Base-by-base conservation (phyloP, 805 yeast species). In the Candida ficus region DNA sequence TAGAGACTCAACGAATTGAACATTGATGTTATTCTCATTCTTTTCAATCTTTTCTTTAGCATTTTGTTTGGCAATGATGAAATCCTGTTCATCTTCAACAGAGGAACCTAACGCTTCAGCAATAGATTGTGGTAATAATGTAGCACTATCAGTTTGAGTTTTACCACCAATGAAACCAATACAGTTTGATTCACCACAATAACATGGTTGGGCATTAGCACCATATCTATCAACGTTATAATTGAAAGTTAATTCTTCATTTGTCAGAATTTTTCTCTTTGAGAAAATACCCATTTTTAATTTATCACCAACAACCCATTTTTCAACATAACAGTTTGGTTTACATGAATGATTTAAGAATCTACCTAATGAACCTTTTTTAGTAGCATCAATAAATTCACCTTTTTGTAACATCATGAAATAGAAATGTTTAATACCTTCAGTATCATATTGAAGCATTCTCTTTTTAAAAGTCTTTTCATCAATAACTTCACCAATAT, bases 181-280 rank as follows among this genome's bases (percentile, higher is more conserved):
- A 72, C 99, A 91, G 62, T 88, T 90, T 22, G 83, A 71, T 49
- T 89, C 95, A 4, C 95, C 96, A 66, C 99, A 91, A 62, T 84
- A 85, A 64, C 99, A 91, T 25, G 85, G 83, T 64, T 93, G 98
- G 12, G 95, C 88, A 43, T 80, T 82, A 2, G 97, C 95, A 23
- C 99, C 99, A 60, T 90, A 91, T 47, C 98, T 71, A 62, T 91
- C 99, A 26, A 93, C 98, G 55, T 91, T 91, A 62, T 91, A 91
- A 51, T 69, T 70, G 47, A 68, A 69, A 1, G 97, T 87, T 50
- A 91, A 78, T 59, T 91, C 99, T 61, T 93, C 98, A 40, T 96
- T 96, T 44, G 62, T 61, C 7, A 48, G 33, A 38, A 91, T 87
- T 21, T 70, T 62, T 47, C 95, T 69, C 50, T 84, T 84, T 37